Base-by-base conservation (phyloP, 2,329 filamentous ascomycete genomes). In the Lasiodiplodia theobromae region DNA sequence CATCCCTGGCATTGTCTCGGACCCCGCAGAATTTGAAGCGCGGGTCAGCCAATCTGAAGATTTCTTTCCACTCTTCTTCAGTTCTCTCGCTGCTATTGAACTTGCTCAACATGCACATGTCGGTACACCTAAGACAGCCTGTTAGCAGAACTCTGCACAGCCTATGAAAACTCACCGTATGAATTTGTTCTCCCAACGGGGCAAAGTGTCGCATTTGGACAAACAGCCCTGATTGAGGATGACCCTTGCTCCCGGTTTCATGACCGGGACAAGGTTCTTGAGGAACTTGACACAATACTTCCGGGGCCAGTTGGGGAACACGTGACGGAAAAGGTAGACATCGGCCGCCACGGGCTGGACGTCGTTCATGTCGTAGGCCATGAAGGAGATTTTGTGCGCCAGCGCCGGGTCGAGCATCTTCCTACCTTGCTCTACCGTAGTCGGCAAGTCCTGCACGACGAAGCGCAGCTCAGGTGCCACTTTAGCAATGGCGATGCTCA, bases 251-350 rank as follows among this genome's bases (percentile, higher is more conserved):
- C 47, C 40, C 6, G 21, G 11, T 47, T 53, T 65, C 38, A 89
- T 76, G 40, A 86, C 83, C 1, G 87, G 75, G 16, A 77, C 71
- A 6, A 81, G 72, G 1, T 71, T 72, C 23, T 73, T 71, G 25
- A 81, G 69, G 56, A 81, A 77, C 52, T 74, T 69, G 4, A 78
- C 51, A 57, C 71, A 74, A 68, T 80, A 77, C 66, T 82, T 82
- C 18, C 86, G 86, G 0, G 86, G 85, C 79, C 87, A 88, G 77
- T 89, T 88, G 74, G 90, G 87, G 10, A 90, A 76, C 70, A 90
- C 88, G 82, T 84, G 85, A 62, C 87, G 85, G 76, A 89, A 84
- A 71, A 86, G 82, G 75, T 88, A 89, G 2, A 87, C 82, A 72
- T 88, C 87, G 83, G 86, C 88, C 28, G 53, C 70, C 16, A 86